These are phyloP conservation scores for Metschnikowia shivogae DNA, from an alignment of 805 yeast genomes.

Conservation along the genomic window DNA sequence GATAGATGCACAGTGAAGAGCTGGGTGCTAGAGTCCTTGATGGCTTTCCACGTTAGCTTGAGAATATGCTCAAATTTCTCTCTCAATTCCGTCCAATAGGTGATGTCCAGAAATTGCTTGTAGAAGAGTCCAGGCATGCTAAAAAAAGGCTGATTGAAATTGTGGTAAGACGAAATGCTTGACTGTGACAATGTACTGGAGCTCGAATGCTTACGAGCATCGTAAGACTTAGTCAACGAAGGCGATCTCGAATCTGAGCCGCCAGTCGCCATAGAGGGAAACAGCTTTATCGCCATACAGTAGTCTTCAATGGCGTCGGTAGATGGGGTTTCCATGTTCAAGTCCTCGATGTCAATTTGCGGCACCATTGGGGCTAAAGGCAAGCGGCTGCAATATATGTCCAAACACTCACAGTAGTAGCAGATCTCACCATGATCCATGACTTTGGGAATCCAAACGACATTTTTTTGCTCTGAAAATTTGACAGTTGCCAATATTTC, in stretches of 20 bases:
- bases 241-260: constrained; percentile 9
- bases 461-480: constrained; percentile 16
- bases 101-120: constrained; percentile 54
- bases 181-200: constrained; percentile 31
- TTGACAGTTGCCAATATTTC: constrained; percentile 22
- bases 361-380: constrained; percentile 41
- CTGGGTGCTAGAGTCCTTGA: constrained; percentile 47
- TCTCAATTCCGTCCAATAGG: constrained; percentile 55
- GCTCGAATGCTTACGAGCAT: constrained; percentile 36
- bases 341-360: constrained; percentile 16
- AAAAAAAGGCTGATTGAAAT: constrained; percentile 40
- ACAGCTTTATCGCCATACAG: constrained; percentile 14
- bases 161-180: constrained; percentile 35
- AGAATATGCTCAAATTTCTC: constrained; percentile 46
- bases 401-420: constrained; percentile 57
- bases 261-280: constrained; percentile 1
- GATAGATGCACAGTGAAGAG: constrained; percentile 53
- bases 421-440: constrained; percentile 52
- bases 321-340: constrained; percentile 26
- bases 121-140: constrained; percentile 46
- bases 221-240: constrained; percentile 20
- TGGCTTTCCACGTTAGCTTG: constrained; percentile 46
- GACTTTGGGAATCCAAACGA: constrained; percentile 58
- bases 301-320: constrained; percentile 20
- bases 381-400: constrained; percentile 53